phyloP scores from a whole-genome alignment of 225 moss, liverwort and hornwort species.

The Pseudoscleropodium purum region DNA sequence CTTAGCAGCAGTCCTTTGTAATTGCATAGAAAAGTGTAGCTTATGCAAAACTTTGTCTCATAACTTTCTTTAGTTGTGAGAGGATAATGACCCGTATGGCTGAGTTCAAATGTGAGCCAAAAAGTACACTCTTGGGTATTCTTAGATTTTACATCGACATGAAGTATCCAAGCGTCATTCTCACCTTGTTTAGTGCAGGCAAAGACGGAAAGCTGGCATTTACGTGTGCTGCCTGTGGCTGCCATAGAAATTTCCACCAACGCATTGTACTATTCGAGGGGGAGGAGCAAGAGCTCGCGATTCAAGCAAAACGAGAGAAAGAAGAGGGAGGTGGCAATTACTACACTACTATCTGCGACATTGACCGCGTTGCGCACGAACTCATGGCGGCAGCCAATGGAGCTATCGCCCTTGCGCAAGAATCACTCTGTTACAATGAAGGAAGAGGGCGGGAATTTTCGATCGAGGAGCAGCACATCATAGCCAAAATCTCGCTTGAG shows the following conservation, averaged over 20 bases:
- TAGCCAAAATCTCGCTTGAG: conserved; percentile 35
- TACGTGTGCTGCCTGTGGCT: conserved; percentile 30
- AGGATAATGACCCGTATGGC: background rate
- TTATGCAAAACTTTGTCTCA: background rate
- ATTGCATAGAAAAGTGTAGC: background rate
- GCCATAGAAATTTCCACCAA: conserved; percentile 45
- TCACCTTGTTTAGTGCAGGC: background rate
- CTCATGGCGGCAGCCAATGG: conserved; percentile 22
- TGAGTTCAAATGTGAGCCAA: background rate
- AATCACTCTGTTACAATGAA: conserved; percentile 7
- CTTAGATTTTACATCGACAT: background rate
- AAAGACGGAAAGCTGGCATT: conserved; percentile 25
- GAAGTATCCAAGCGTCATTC: background rate
- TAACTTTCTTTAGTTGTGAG: background rate
- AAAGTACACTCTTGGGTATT: background rate
- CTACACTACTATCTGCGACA: conserved; percentile 3
- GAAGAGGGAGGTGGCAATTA: conserved; percentile 4
- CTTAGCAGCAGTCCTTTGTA: background rate
- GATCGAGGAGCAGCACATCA: conserved; percentile 21
- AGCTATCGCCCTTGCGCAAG: conserved; percentile 32
- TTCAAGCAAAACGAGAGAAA: conserved; percentile 14
- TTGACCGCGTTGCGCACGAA: conserved; percentile 35
- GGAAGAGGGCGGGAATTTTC: background rate
- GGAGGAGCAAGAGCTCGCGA: conserved; percentile 6
- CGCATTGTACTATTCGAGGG: conserved; percentile 2